phyloP scores from a whole-genome alignment of 768 basidiomycete genomes.

The Punctularia strigosozonata region DNA sequence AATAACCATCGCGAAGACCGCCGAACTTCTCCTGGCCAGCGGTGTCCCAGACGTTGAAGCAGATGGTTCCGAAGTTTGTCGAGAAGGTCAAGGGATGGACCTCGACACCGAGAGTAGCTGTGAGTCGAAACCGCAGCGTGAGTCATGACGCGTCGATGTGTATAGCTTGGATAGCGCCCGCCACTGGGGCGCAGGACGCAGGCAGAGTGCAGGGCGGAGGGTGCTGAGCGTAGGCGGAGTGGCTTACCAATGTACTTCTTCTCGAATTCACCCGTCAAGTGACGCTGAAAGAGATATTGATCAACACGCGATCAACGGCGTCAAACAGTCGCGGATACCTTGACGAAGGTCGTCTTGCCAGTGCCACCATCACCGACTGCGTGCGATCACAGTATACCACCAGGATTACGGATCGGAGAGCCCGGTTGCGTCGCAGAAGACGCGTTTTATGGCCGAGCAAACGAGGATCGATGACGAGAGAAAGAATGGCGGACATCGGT shows the following conservation, averaged over 20 bases:
- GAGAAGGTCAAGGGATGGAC: conserved; percentile 93
- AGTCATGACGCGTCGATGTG: too few relatives aligned
- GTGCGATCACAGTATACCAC: conserved; percentile 9
- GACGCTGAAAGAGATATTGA: conserved; percentile 52
- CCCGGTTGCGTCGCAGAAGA: conserved; percentile 10
- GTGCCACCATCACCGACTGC: conserved; percentile 94
- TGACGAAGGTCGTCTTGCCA: conserved; percentile 97
- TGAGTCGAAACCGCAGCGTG: too few relatives aligned
- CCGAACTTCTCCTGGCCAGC: conserved; percentile 99
- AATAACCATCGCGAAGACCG: conserved; percentile 93
- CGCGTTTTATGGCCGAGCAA: not conserved
- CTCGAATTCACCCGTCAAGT: conserved; percentile 99
- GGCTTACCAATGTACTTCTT: conserved; percentile 96
- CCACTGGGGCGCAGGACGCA: not conserved
- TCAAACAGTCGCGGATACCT: conserved; percentile 35
- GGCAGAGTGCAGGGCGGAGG: not conserved
- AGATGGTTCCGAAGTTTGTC: conserved; percentile 98
- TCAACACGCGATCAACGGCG: conserved; percentile 45
- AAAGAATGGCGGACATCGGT: conserved; percentile 13
- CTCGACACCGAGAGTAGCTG: conserved; percentile 99
- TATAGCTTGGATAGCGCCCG: too few relatives aligned
- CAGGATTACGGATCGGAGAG: conserved; percentile 13
- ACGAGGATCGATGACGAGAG: conserved; percentile 42
- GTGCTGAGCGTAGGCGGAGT: not conserved
- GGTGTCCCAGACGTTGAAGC: conserved; percentile 99